Percentiles rank a stretch among this genome's conserved stretches.
Evolutionary conservation across 1,284 basidiomycete genomes (phyloP).

Genomic region (Cystobasidium sp.): DNA sequence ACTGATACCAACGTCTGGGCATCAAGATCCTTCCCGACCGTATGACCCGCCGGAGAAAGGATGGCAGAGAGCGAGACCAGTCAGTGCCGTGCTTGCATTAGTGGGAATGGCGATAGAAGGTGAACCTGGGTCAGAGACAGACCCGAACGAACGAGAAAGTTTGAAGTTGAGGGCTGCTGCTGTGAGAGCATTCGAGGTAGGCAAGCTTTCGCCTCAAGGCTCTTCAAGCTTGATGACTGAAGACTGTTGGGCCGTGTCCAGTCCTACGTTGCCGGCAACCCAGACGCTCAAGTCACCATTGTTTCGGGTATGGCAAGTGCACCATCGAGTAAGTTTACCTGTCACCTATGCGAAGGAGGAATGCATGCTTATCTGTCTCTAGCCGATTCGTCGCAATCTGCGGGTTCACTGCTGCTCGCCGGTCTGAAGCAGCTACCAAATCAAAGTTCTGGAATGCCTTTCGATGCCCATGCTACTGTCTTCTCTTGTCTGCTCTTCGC

Average conservation of each 20-base stretch:
- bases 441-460: conserved; percentile 55
- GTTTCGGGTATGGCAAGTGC: conserved; percentile 62
- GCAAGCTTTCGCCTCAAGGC: background rate
- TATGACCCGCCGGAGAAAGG: conserved; percentile 49
- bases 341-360: background rate
- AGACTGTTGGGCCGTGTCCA: conserved; percentile 33
- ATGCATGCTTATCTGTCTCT: background rate
- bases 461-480: conserved; percentile 63
- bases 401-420: conserved; percentile 61
- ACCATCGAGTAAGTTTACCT: conserved; percentile 39
- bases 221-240: background rate
- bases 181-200: conserved; percentile 58
- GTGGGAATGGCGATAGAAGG: conserved; percentile 56
- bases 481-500: conserved; percentile 62
- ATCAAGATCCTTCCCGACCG: conserved; percentile 51
- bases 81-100: conserved; percentile 59
- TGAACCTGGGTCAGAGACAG: conserved; percentile 55
- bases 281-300: conserved; percentile 58
- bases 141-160: conserved; percentile 51
- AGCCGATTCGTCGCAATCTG: conserved; percentile 55
- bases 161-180: conserved; percentile 59
- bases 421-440: conserved; percentile 60
- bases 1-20: conserved; percentile 58
- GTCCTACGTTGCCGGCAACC: conserved; percentile 56
- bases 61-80: conserved; percentile 51